Conservation (phyloP, 2,329 filamentous ascomycete genomes). For the Exutisphaerella laricina region DNA sequence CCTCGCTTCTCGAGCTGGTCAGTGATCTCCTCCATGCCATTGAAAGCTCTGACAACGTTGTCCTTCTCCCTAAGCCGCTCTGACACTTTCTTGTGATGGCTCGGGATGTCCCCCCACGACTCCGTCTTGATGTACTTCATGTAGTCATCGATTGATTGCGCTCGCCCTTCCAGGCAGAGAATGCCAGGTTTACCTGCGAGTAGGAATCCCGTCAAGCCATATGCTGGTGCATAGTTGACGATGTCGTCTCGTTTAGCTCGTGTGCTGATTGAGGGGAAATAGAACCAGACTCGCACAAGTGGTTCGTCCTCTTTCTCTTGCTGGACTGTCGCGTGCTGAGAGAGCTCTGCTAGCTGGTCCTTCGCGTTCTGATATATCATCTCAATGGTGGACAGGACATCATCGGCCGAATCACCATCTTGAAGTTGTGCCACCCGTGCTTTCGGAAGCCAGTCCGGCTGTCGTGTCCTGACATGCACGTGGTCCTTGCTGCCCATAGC, state of each 20-base stretch:
- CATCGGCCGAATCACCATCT: neutral
- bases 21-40: constrained; percentile 55
- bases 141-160: constrained; percentile 49
- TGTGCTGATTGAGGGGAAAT: constrained; percentile 57
- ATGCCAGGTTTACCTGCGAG: constrained; percentile 56
- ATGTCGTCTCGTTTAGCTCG: constrained; percentile 55
- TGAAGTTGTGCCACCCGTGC: neutral
- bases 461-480: neutral
- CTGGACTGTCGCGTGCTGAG: neutral
- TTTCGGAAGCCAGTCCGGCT: neutral
- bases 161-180: constrained; percentile 48
- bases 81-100: constrained; percentile 58
- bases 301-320: constrained; percentile 14
- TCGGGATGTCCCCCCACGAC: constrained; percentile 58
- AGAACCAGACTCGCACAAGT: constrained; percentile 55
- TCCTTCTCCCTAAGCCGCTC: constrained; percentile 46
- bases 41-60: constrained; percentile 41
- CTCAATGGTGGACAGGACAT: too few species aligned
- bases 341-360: too few species aligned
- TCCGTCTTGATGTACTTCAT: constrained; percentile 61
- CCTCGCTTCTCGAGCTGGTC: constrained; percentile 46
- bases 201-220: constrained; percentile 54
- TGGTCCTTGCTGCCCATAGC: neutral
- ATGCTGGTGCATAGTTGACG: constrained; percentile 48
- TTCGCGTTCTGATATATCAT: too few species aligned